These are phyloP conservation scores for Solanum verrucosum DNA, from an alignment of 257 asterid species.

Conservation along the genomic window DNA sequence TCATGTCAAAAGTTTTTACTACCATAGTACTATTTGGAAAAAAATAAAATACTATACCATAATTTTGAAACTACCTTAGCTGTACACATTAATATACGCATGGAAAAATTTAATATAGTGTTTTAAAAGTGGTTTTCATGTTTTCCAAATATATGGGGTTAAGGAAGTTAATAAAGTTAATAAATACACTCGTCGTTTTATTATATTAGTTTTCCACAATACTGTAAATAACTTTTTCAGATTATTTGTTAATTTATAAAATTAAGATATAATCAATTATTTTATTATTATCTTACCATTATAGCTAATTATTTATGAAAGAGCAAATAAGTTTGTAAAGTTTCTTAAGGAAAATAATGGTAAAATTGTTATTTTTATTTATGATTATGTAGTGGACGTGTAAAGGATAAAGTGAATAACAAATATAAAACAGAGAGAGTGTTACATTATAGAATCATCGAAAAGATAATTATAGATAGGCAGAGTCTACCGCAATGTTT, in stretches of 20 bases:
- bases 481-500: neutral
- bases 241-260: neutral
- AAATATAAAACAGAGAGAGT: fast-evolving
- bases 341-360: neutral
- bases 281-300: too few relatives aligned
- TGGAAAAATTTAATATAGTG: slow-evolving; percentile 1
- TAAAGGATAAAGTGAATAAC: neutral
- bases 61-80: slow-evolving; percentile 2
- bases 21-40: neutral
- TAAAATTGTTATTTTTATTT: too few relatives aligned
- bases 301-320: too few relatives aligned
- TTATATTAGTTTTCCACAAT: neutral
- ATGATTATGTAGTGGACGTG: fast-evolving
- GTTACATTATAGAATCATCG: neutral
- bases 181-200: neutral
- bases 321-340: neutral
- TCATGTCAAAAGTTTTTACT: neutral
- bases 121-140: neutral
- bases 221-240: neutral
- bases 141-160: neutral
- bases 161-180: neutral
- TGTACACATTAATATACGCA: slow-evolving; percentile 9
- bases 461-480: neutral
- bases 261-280: neutral
- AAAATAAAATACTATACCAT: too few relatives aligned